Evolutionary conservation across 495 filamentous ascomycete species (phyloP).

Genomic region (Oidiodendron maius): DNA sequence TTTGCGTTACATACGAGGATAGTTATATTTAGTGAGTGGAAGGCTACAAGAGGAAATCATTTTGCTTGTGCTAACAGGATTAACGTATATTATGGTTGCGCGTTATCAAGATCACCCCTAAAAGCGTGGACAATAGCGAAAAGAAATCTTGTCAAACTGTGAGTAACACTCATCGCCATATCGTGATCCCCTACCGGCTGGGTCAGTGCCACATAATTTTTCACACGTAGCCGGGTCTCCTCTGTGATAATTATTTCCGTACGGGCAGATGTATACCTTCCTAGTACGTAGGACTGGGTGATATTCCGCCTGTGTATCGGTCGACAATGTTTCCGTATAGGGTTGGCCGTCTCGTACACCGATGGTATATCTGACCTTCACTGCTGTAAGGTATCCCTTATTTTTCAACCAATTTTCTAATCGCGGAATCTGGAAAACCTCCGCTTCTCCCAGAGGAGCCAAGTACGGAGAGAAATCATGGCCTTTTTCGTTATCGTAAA

Average conservation of each 20-base stretch:
- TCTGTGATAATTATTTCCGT: slow-evolving; percentile 20
- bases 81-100: too few species aligned
- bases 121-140: too few species aligned
- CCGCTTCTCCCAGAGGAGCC: slow-evolving; percentile 26
- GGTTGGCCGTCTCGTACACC: not conserved
- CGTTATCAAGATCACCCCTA: too few species aligned
- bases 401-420: slow-evolving; percentile 26
- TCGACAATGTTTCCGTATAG: slow-evolving; percentile 2
- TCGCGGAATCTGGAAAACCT: slow-evolving; percentile 26
- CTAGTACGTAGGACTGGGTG: slow-evolving; percentile 3
- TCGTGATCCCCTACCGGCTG: not conserved
- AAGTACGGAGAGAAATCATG: slow-evolving; percentile 31
- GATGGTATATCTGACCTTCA: slow-evolving; percentile 7
- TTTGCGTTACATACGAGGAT: too few species aligned
- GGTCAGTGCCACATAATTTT: not conserved
- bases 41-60: too few species aligned
- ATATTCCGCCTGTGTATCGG: slow-evolving; percentile 14
- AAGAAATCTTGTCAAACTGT: too few species aligned
- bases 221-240: slow-evolving; percentile 5
- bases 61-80: too few species aligned
- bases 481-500: slow-evolving; percentile 28
- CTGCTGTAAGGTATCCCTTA: slow-evolving; percentile 21
- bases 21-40: too few species aligned
- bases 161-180: slow-evolving; percentile 10
- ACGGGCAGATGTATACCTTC: slow-evolving; percentile 28